Evolutionary conservation across 2,329 filamentous ascomycete genomes (phyloP).

Genomic region (Elsinoe fawcettii): DNA sequence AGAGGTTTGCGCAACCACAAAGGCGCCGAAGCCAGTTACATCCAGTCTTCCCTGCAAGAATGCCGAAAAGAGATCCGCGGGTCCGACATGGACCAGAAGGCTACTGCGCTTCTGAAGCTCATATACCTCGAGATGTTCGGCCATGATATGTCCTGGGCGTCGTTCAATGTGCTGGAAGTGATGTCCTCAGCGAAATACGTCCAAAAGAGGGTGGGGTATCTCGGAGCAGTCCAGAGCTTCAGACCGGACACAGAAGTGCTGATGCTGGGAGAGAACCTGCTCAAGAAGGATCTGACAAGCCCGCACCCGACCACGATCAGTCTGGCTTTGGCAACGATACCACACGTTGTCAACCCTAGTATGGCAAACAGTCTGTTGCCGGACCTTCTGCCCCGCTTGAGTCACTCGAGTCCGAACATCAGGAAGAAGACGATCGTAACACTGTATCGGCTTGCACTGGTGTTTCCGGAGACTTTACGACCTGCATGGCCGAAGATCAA

Average conservation of each 20-base stretch:
- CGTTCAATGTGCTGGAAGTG: conserved; percentile 96
- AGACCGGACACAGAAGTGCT: conserved; percentile 90
- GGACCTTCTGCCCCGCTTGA: conserved; percentile 78
- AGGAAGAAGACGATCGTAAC: conserved; percentile 96
- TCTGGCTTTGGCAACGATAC: conserved; percentile 80
- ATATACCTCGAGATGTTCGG: conserved; percentile 99
- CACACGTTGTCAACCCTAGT: conserved; percentile 87
- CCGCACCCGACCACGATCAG: conserved; percentile 69
- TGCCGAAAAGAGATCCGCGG: conserved; percentile 86
- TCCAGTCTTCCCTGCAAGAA: conserved; percentile 88
- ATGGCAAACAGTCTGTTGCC: conserved; percentile 82
- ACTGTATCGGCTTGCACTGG: conserved; percentile 82
- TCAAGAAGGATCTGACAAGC: conserved; percentile 86
- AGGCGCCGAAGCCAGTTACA: conserved; percentile 89
- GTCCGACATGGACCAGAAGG: conserved; percentile 96
- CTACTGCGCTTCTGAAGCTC: conserved; percentile 88
- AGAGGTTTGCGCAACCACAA: conserved; percentile 92
- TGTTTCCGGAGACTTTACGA: conserved; percentile 90
- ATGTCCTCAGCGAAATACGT: conserved; percentile 95
- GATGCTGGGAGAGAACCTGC: conserved; percentile 91
- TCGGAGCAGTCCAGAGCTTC: conserved; percentile 94
- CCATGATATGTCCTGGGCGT: conserved; percentile 99
- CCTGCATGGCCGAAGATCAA: conserved; percentile 97
- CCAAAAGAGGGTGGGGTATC: conserved; percentile 90
- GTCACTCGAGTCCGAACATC: conserved; percentile 75